Conservation (phyloP, 2,329 filamentous ascomycete genomes). For the Paracorniculantispora psalliotae region DNA sequence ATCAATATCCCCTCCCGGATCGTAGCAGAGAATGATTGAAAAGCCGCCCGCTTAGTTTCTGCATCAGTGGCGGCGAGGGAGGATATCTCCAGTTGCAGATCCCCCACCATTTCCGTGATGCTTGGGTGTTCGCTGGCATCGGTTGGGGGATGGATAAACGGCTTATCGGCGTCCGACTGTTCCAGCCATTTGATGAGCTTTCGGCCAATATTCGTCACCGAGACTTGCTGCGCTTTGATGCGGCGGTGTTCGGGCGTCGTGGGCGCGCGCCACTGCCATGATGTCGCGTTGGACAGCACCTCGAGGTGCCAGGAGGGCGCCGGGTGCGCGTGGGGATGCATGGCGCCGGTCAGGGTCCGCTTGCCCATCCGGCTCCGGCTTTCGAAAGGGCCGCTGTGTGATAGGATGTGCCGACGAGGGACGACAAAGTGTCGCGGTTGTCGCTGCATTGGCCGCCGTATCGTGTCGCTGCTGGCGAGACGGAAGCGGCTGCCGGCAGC, state of each 20-base stretch:
- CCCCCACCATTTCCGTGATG: background rate
- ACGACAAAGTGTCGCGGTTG: constrained; percentile 21
- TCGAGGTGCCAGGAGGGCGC: constrained; percentile 44
- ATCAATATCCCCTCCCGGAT: background rate
- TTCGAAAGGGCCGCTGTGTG: constrained; percentile 51
- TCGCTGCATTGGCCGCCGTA: constrained; percentile 28
- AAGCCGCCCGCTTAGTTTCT: background rate
- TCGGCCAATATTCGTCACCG: constrained; percentile 20
- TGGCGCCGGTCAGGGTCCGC: constrained; percentile 48
- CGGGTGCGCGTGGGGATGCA: constrained; percentile 33
- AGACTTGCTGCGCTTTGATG: constrained; percentile 20
- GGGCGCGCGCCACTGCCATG: constrained; percentile 51
- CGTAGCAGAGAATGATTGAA: background rate
- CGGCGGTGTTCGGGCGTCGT: constrained; percentile 25
- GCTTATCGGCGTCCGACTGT: constrained; percentile 20
- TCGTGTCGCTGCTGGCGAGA: constrained; percentile 30
- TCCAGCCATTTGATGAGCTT: constrained; percentile 27
- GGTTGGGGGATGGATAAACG: constrained; percentile 17
- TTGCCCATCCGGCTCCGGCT: constrained; percentile 48
- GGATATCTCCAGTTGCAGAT: background rate
- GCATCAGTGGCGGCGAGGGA: background rate
- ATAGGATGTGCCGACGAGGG: constrained; percentile 31
- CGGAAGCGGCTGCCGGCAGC: constrained; percentile 19
- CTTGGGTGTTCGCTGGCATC: constrained; percentile 1
- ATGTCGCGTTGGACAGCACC: constrained; percentile 37